Evolutionary conservation across 2,329 filamentous ascomycete species (phyloP).

Genomic region (Daldinia eschscholtzii): DNA sequence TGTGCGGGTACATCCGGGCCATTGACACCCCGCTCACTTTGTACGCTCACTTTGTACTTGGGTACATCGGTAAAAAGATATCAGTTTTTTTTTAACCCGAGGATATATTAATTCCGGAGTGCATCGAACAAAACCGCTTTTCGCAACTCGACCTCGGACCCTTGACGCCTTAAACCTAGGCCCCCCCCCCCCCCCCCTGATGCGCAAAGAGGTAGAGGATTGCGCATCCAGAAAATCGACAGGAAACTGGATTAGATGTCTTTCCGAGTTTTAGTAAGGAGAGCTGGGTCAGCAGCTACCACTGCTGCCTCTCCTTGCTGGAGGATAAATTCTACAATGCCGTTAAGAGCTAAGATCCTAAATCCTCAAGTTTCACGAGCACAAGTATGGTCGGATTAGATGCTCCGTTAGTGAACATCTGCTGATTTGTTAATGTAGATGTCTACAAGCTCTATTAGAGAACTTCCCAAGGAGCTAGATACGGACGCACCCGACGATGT

Average conservation of each 20-base stretch:
- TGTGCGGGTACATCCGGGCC: not conserved
- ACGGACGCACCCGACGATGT: constrained; percentile 90
- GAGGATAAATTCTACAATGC: constrained; percentile 71
- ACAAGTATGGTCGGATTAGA: constrained; percentile 59
- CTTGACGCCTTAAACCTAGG: constrained; percentile 25
- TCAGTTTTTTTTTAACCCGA: constrained; percentile 39
- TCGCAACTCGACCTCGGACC: constrained; percentile 14
- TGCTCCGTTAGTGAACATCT: not conserved
- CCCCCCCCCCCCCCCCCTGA: too few relatives aligned
- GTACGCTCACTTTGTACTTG: constrained; percentile 12
- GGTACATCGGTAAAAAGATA: constrained; percentile 34
- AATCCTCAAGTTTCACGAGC: constrained; percentile 68
- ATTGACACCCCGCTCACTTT: not conserved
- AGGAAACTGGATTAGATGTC: constrained; percentile 65
- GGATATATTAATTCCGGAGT: constrained; percentile 7
- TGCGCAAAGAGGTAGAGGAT: constrained; percentile 48
- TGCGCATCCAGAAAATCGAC: constrained; percentile 53
- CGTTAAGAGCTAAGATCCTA: constrained; percentile 81
- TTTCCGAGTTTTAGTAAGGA: constrained; percentile 64
- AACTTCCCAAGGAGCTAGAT: constrained; percentile 66
- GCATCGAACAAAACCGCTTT: constrained; percentile 16
- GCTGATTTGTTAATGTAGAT: constrained; percentile 50
- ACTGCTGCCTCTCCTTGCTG: constrained; percentile 59
- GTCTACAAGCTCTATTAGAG: constrained; percentile 51
- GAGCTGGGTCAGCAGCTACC: constrained; percentile 66